A percentile compares a stretch with the other conserved stretches of the same genome.
Evolutionary conservation across 1,284 basidiomycete genomes (phyloP).

Genomic region (Meripilus lineatus): DNA sequence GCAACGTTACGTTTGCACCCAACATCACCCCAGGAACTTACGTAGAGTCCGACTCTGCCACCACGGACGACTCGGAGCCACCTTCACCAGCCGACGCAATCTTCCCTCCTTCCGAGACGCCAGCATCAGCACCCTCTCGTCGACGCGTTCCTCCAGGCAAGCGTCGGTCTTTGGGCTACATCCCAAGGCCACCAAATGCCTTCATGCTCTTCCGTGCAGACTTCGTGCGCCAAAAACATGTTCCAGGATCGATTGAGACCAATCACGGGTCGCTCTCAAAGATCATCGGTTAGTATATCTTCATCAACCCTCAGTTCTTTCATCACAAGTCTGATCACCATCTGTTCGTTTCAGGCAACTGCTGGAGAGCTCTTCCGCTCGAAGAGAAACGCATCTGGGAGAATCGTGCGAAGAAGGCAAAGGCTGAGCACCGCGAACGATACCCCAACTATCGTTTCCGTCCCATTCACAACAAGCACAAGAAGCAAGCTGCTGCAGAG

Average conservation of each 20-base stretch:
- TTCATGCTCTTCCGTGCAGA: conserved; percentile 93
- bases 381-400: conserved; percentile 70
- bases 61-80: conserved; percentile 21
- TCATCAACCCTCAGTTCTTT: neutral
- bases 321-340: too few relatives aligned
- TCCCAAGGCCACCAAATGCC: conserved; percentile 87
- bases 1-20: conserved; percentile 64
- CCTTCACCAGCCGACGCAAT: conserved; percentile 27
- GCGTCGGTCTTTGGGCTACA: conserved; percentile 60
- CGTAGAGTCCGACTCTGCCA: conserved; percentile 39
- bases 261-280: conserved; percentile 75
- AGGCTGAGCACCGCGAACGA: conserved; percentile 56
- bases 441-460: conserved; percentile 71
- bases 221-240: conserved; percentile 76
- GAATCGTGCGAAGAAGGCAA: conserved; percentile 56
- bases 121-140: conserved; percentile 28
- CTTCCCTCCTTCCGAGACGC: conserved; percentile 28
- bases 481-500: conserved; percentile 24
- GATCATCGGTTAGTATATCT: conserved; percentile 55
- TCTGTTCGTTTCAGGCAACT: conserved; percentile 46
- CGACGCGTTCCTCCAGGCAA: conserved; percentile 49
- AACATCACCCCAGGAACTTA: conserved; percentile 66
- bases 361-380: conserved; percentile 60
- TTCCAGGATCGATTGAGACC: conserved; percentile 79
- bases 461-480: conserved; percentile 60